phyloP scores from a whole-genome alignment of 768 basidiomycete species.

The Agaricus blazei region DNA sequence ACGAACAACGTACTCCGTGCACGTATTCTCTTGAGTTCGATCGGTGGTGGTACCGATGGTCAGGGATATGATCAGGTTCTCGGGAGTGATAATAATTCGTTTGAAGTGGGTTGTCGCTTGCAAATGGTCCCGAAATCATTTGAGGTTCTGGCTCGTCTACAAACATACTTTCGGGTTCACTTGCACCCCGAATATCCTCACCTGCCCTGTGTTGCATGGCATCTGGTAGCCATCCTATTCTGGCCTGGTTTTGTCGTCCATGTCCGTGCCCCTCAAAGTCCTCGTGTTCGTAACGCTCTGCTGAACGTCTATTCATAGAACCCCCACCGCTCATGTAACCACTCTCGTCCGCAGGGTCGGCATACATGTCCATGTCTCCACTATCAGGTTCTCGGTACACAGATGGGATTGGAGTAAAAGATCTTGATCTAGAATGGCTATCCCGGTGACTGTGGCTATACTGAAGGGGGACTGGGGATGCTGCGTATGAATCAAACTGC shows the following conservation, averaged over 20 bases:
- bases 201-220: background rate
- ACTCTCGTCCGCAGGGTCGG: background rate
- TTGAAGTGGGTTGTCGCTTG: slow-evolving; percentile 1
- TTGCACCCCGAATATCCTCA: background rate
- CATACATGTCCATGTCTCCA: slow-evolving; percentile 6
- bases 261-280: background rate
- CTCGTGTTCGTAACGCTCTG: slow-evolving; percentile 1
- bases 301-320: slow-evolving; percentile 1
- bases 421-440: slow-evolving; percentile 16
- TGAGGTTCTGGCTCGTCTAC: background rate
- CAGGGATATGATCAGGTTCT: background rate
- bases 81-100: slow-evolving; percentile 2
- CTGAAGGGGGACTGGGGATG: background rate
- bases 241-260: background rate
- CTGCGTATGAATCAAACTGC: slow-evolving; percentile 5
- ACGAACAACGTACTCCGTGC: background rate
- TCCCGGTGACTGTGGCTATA: background rate
- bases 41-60: background rate
- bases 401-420: slow-evolving; percentile 30
- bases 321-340: background rate
- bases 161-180: background rate
- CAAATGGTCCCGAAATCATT: slow-evolving; percentile 1
- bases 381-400: slow-evolving; percentile 24
- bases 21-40: background rate
- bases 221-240: slow-evolving; percentile 2